These are phyloP conservation scores for Sporothrix schenckii DNA, from an alignment of 2,329 filamentous ascomycete species.

Conservation along the genomic window DNA sequence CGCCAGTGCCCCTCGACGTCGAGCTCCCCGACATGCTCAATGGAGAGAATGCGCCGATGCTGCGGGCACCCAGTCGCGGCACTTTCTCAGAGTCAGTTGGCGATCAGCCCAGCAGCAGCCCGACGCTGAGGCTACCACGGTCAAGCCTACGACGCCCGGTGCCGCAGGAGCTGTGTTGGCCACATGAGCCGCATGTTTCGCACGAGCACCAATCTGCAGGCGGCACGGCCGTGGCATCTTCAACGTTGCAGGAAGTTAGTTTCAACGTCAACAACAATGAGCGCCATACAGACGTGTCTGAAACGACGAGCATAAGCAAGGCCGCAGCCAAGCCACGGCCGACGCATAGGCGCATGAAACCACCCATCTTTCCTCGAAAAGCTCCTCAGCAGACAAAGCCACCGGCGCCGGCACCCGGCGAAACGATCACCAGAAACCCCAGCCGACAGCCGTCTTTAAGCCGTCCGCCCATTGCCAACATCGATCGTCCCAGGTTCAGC, in stretches of 20 bases:
- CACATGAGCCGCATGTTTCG: background rate
- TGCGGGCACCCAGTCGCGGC: background rate
- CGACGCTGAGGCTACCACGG: background rate
- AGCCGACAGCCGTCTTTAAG: background rate
- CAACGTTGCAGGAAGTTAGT: background rate
- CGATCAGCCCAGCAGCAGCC: slow-evolving; percentile 7
- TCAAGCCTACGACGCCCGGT: background rate
- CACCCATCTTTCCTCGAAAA: slow-evolving; percentile 25
- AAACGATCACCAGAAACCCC: background rate
- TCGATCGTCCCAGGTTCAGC: background rate
- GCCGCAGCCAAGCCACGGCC: background rate
- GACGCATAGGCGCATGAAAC: slow-evolving; percentile 26
- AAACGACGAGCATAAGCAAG: background rate
- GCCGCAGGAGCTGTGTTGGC: background rate
- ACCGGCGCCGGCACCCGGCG: background rate
- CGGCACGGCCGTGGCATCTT: background rate
- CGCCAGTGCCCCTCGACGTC: background rate
- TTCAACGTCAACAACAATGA: background rate
- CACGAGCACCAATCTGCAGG: background rate
- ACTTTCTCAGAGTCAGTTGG: background rate
- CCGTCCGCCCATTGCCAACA: background rate
- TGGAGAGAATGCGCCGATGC: too few species aligned
- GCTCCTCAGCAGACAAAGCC: background rate
- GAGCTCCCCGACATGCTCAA: background rate
- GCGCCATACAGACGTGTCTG: background rate